A percentile compares a stretch with the other conserved stretches of the same genome.
These are phyloP conservation scores for Clonostachys solani DNA, from an alignment of 2,329 filamentous ascomycete species.

Conservation along the genomic window DNA sequence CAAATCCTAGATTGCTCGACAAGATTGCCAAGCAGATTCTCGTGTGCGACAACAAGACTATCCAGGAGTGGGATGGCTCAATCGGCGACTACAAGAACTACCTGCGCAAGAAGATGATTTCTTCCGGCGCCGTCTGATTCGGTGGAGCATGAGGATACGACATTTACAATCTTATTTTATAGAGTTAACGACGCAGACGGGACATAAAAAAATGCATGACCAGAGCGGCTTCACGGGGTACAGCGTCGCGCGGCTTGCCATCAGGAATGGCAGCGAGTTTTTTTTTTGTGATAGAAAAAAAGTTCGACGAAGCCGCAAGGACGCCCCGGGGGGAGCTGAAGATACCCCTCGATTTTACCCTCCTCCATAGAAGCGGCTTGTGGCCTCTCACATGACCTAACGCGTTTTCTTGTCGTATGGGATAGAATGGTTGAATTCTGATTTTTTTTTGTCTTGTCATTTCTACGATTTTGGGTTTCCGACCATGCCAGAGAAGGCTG, in stretches of 20 bases:
- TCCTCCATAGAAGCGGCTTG: not conserved
- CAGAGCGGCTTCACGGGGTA: not conserved
- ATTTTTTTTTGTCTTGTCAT: not conserved
- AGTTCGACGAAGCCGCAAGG: not conserved
- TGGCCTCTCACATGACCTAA: not conserved
- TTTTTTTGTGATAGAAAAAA: not conserved
- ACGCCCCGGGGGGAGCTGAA: not conserved
- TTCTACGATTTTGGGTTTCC: not conserved
- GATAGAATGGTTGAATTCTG: slow-evolving; percentile 1
- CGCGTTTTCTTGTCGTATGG: not conserved
- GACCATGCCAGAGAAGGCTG: not conserved
- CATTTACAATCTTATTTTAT: no score
- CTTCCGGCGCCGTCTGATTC: slow-evolving; percentile 76
- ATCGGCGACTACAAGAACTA: slow-evolving; percentile 98
- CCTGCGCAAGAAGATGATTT: slow-evolving; percentile 98
- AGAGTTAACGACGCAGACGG: no score
- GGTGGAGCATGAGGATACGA: not conserved
- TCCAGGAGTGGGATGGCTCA: slow-evolving; percentile 79
- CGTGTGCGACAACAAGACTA: slow-evolving; percentile 97
- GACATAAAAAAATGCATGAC: no score
- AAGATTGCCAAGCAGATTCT: slow-evolving; percentile 99
- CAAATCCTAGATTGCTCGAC: slow-evolving; percentile 73
- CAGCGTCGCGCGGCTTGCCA: not conserved
- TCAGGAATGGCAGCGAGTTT: not conserved
- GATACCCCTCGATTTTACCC: no score